Conservation (phyloP, 2,329 filamentous ascomycete genomes). For the Zymoseptoria ardabiliae region DNA sequence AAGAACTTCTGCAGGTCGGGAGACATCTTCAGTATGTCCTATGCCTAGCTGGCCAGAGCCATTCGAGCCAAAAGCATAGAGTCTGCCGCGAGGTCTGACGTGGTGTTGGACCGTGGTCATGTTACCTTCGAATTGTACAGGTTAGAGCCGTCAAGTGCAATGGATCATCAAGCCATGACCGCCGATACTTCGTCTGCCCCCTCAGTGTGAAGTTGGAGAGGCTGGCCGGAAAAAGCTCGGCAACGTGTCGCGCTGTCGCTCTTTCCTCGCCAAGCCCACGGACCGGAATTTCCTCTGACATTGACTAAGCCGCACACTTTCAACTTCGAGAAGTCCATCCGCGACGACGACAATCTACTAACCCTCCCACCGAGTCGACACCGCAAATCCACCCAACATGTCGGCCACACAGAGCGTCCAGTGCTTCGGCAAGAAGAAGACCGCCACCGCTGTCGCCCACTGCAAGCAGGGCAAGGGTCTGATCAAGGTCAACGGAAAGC, state of each 20-base stretch:
- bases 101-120: not conserved
- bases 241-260: not conserved
- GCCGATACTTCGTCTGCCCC: not conserved
- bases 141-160: not conserved
- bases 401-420: constrained; percentile 64
- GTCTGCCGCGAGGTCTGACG: not conserved
- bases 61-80: constrained; percentile 43
- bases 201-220: not conserved
- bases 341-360: constrained; percentile 9
- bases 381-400: constrained; percentile 36
- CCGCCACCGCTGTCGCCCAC: constrained; percentile 71
- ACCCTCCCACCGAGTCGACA: constrained; percentile 7
- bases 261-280: constrained; percentile 5
- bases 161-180: not conserved
- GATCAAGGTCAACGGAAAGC: constrained; percentile 98
- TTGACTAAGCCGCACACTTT: constrained; percentile 1
- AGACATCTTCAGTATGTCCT: constrained; percentile 36
- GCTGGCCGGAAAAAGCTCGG: not conserved
- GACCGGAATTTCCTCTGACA: not conserved
- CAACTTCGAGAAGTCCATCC: constrained; percentile 3
- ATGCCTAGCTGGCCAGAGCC: constrained; percentile 47
- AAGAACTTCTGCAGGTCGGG: constrained; percentile 20
- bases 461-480: constrained; percentile 89
- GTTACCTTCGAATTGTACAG: not conserved
- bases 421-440: constrained; percentile 92